Conservation (phyloP, 306 rosid species). For the Acacia acuminata region DNA sequence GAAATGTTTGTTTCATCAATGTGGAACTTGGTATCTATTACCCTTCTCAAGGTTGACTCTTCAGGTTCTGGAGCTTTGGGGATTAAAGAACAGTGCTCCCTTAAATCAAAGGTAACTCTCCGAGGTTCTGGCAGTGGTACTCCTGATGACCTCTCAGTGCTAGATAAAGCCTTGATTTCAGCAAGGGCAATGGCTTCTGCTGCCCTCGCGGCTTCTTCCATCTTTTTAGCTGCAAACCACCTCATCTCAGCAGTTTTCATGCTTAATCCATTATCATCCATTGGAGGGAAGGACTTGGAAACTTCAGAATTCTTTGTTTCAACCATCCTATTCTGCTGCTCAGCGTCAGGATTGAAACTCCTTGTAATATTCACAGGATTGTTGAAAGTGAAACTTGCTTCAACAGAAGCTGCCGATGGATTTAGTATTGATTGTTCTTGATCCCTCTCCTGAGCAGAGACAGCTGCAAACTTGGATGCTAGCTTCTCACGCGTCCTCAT, state of each 20-base stretch:
- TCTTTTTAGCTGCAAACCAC: constrained; percentile 90
- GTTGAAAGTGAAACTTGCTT: constrained; percentile 22
- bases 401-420: constrained; percentile 33
- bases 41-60: constrained; percentile 53
- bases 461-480: constrained; percentile 64
- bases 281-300: constrained; percentile 26
- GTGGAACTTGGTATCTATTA: constrained; percentile 53
- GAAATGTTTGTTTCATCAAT: constrained; percentile 59
- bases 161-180: constrained; percentile 70
- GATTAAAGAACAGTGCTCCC: constrained; percentile 41
- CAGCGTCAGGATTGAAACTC: constrained; percentile 33
- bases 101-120: constrained; percentile 47
- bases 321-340: constrained; percentile 32
- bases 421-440: constrained; percentile 34
- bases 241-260: constrained; percentile 85
- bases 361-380: constrained; percentile 30
- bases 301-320: constrained; percentile 44
- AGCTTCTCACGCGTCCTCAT: constrained; percentile 70
- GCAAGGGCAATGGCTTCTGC: constrained; percentile 96
- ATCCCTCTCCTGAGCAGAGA: constrained; percentile 54
- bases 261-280: constrained; percentile 39
- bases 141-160: constrained; percentile 42
- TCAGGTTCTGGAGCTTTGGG: constrained; percentile 45
- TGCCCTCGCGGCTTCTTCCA: constrained; percentile 97
- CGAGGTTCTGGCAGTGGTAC: constrained; percentile 59